Evolutionary conservation across 257 asterid genomes (phyloP).

Genomic region (Gentiana dahurica): DNA sequence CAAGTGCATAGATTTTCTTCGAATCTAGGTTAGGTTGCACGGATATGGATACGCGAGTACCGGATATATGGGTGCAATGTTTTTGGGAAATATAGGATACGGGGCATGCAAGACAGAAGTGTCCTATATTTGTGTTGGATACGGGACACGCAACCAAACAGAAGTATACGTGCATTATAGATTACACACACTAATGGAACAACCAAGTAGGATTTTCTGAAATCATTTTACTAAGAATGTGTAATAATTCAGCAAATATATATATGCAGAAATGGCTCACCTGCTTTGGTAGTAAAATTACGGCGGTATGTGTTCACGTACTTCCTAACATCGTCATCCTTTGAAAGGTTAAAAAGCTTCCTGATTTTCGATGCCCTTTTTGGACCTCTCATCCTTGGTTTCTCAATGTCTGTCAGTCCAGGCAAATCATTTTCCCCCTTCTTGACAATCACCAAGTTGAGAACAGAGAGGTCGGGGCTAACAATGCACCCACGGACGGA

Average conservation of each 20-base stretch:
- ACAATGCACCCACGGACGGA: constrained; percentile 86
- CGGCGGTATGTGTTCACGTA: constrained; percentile 72
- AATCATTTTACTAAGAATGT: neutral
- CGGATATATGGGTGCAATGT: no score
- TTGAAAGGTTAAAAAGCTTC: constrained; percentile 62
- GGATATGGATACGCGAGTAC: no score
- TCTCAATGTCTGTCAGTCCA: constrained; percentile 63
- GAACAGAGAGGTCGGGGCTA: constrained; percentile 61
- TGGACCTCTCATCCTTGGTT: constrained; percentile 85
- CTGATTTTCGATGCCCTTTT: constrained; percentile 80
- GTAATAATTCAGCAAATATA: no score
- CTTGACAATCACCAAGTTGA: constrained; percentile 64
- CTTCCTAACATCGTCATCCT: constrained; percentile 74
- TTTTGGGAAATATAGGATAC: no score
- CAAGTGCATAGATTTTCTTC: no score
- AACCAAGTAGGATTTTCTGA: no score
- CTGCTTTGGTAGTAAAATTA: constrained; percentile 46
- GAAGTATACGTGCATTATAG: no score
- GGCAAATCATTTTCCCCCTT: constrained; percentile 76
- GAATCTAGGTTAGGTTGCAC: no score
- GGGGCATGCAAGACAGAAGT: no score
- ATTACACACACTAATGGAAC: no score
- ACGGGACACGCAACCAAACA: no score
- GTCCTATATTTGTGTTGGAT: no score
- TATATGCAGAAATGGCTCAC: constrained; percentile 16